These are phyloP conservation scores for Pichia thaimueangensis DNA, from an alignment of 805 yeast species.

Conservation along the genomic window DNA sequence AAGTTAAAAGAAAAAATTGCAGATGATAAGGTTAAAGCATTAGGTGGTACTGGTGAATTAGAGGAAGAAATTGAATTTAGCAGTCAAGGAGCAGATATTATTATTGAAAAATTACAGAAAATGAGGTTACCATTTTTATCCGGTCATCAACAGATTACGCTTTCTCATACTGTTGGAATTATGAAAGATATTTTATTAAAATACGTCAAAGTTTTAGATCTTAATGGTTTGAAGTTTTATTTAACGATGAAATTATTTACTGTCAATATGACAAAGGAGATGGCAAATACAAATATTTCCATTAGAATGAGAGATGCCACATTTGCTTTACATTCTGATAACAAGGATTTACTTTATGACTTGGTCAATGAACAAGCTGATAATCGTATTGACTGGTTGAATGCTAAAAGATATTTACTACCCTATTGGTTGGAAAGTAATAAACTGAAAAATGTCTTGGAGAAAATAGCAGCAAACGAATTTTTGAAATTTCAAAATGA, in stretches of 20 bases:
- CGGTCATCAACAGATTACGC: conserved; percentile 85
- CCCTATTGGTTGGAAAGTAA: conserved; percentile 60
- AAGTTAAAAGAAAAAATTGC: background rate
- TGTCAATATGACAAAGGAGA: conserved; percentile 30
- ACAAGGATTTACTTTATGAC: conserved; percentile 59
- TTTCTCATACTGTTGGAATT: conserved; percentile 63
- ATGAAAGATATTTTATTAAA: conserved; percentile 47
- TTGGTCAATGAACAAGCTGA: conserved; percentile 36
- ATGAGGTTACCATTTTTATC: conserved; percentile 73
- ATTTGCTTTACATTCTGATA: conserved; percentile 84
- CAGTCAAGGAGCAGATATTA: conserved; percentile 34
- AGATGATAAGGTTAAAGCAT: background rate
- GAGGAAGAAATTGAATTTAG: conserved; percentile 18
- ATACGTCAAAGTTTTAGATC: conserved; percentile 41
- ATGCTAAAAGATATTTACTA: conserved; percentile 54
- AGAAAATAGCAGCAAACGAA: conserved; percentile 64
- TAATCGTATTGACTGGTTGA: conserved; percentile 47
- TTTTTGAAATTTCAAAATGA: conserved; percentile 39
- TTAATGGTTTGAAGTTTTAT: conserved; percentile 64
- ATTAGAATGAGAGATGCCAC: conserved; percentile 74
- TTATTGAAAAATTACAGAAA: conserved; percentile 56
- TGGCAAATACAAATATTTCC: conserved; percentile 19
- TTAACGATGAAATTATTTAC: conserved; percentile 66
- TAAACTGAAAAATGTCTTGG: conserved; percentile 48
- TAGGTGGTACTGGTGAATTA: conserved; percentile 18